Conservation (phyloP, 495 filamentous ascomycete species). For the Glonium stellatum region DNA sequence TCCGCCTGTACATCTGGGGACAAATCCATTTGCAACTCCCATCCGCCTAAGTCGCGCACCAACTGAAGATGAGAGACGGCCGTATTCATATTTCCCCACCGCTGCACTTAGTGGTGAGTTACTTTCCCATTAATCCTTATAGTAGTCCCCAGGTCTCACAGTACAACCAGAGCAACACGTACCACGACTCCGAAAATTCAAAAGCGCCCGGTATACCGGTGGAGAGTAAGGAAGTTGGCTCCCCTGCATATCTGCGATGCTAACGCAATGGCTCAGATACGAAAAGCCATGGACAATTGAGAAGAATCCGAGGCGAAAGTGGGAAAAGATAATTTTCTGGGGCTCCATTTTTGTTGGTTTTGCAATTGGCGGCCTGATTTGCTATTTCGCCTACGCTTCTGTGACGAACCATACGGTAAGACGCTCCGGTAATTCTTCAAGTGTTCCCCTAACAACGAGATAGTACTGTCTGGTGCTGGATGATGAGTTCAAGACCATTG, state of each 20-base stretch:
- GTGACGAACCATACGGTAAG: conserved; percentile 21
- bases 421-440: neutral
- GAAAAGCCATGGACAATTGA: conserved; percentile 23
- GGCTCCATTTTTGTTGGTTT: conserved; percentile 17
- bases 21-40: conserved; percentile 25
- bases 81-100: conserved; percentile 15
- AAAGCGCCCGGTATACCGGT: conserved; percentile 16
- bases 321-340: conserved; percentile 24
- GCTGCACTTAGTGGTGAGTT: conserved; percentile 2
- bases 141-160: neutral
- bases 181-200: conserved; percentile 22
- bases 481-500: conserved; percentile 38
- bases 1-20: conserved; percentile 12
- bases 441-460: neutral
- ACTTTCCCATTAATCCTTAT: neutral
- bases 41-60: conserved; percentile 22
- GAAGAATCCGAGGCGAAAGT: conserved; percentile 24
- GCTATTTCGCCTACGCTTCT: conserved; percentile 21
- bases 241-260: neutral
- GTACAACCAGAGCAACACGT: neutral
- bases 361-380: conserved; percentile 21
- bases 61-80: conserved; percentile 12
- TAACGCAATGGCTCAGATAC: conserved; percentile 9
- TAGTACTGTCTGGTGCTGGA: conserved; percentile 38
- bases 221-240: conserved; percentile 12